These are phyloP conservation scores for Backusella westeae DNA, from an alignment of 192 early-diverging fungal genomes.

Conservation along the genomic window DNA sequence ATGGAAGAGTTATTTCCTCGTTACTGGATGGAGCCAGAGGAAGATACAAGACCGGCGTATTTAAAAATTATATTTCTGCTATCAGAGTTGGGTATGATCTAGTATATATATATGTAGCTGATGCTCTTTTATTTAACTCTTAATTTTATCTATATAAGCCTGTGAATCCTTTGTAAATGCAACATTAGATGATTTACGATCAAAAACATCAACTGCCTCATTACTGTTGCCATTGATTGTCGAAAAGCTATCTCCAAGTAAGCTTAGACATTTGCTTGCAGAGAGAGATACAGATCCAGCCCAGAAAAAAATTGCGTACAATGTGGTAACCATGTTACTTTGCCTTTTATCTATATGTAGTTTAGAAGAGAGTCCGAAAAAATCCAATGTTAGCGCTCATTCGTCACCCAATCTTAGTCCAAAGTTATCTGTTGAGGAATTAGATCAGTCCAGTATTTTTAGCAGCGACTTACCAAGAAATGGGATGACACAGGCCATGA, in stretches of 20 bases:
- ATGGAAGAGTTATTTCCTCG: conserved; percentile 7
- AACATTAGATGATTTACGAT: conserved; percentile 3
- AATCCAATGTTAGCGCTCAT: background rate
- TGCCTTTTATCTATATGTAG: conserved; percentile 9
- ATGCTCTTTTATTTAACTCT: background rate
- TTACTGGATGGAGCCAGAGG: conserved; percentile 20
- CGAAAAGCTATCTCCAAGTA: conserved; percentile 8
- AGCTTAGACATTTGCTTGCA: background rate
- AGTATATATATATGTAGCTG: background rate
- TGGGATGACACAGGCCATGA: background rate
- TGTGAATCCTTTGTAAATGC: conserved; percentile 15
- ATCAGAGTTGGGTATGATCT: conserved; percentile 14
- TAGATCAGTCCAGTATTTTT: background rate
- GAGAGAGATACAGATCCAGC: background rate
- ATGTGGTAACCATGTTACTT: conserved; percentile 1
- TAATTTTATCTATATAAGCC: background rate
- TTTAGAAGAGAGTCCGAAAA: background rate
- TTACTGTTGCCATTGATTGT: conserved; percentile 1
- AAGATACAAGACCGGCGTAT: background rate
- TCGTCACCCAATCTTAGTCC: conserved; percentile 9
- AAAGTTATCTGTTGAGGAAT: background rate
- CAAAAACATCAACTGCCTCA: background rate
- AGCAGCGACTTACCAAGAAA: background rate
- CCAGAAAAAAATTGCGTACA: conserved; percentile 8
- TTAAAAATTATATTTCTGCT: conserved; percentile 14